Evolutionary conservation across 257 asterid species (phyloP).

Genomic region (Salvia rosmarinus): DNA sequence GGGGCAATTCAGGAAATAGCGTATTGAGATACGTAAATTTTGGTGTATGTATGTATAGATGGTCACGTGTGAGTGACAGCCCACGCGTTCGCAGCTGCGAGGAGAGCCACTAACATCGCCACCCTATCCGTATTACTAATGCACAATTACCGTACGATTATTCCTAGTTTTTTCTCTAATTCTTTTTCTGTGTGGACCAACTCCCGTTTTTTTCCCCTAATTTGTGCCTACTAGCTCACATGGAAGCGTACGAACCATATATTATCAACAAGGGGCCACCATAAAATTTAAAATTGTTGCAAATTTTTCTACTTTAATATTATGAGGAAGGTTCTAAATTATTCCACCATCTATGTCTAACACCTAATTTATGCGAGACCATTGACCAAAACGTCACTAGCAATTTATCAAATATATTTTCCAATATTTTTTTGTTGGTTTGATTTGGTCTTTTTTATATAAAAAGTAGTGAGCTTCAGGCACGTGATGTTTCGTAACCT

Average conservation of each 20-base stretch:
- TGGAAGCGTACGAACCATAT: constrained; percentile 17
- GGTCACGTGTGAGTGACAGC: constrained; percentile 45
- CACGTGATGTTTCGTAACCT: too few relatives aligned
- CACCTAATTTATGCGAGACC: not conserved
- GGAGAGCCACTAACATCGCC: constrained; percentile 36
- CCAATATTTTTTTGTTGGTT: not conserved
- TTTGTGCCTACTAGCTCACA: constrained; percentile 32
- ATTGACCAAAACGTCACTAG: constrained; percentile 13
- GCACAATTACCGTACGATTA: constrained; percentile 40
- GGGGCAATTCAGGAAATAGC: constrained; percentile 22
- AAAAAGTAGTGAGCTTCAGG: too few relatives aligned
- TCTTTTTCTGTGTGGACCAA: not conserved
- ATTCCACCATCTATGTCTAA: not conserved
- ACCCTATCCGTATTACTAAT: constrained; percentile 35
- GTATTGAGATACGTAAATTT: not conserved
- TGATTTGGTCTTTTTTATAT: not conserved
- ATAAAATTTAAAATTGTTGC: not conserved
- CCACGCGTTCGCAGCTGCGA: constrained; percentile 52
- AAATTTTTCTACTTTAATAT: not conserved
- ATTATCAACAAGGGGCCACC: not conserved
- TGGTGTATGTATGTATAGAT: not conserved
- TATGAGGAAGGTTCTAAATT: not conserved
- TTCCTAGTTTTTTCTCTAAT: not conserved
- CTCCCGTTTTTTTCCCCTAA: not conserved
- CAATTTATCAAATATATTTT: not conserved